Percentiles rank a stretch among this genome's conserved stretches.
Evolutionary conservation across 1,284 basidiomycete genomes (phyloP).

Genomic region (Trametes sp.): DNA sequence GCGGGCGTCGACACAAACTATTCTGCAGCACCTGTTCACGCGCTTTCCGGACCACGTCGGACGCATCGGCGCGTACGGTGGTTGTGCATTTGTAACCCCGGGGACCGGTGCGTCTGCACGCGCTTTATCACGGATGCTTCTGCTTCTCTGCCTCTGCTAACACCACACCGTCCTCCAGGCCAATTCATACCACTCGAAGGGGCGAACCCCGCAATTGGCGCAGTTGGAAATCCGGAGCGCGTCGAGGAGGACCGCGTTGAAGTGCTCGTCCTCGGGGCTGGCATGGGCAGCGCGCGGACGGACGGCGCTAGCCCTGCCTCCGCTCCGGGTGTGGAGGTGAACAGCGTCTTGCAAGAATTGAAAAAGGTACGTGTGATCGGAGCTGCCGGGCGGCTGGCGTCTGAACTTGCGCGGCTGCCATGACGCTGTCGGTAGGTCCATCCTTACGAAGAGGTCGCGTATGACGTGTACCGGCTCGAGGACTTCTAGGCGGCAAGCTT

Average conservation of each 20-base stretch:
- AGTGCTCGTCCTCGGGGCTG: constrained; percentile 51
- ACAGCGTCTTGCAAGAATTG: constrained; percentile 51
- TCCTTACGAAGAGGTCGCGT: constrained; percentile 66
- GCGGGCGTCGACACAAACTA: constrained; percentile 39
- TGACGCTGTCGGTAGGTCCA: constrained; percentile 48
- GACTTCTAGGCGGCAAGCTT: constrained; percentile 41
- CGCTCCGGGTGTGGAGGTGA: constrained; percentile 45
- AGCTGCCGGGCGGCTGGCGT: background rate
- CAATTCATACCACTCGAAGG: constrained; percentile 54
- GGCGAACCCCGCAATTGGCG: constrained; percentile 55
- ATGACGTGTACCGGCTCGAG: constrained; percentile 61
- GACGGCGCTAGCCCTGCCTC: background rate
- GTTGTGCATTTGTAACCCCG: constrained; percentile 59
- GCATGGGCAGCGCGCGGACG: background rate
- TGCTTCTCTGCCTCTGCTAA: background rate
- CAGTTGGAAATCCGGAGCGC: constrained; percentile 49
- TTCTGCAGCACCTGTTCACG: constrained; percentile 54
- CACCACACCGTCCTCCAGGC: constrained; percentile 40
- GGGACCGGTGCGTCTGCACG: constrained; percentile 50
- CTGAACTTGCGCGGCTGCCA: background rate
- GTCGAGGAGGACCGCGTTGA: constrained; percentile 65
- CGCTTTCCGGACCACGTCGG: constrained; percentile 54
- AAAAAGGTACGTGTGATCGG: constrained; percentile 50
- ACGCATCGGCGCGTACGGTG: constrained; percentile 58
- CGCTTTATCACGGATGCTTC: no score